Evolutionary conservation across 164 flowering plant genomes (phyloP), one percentile per base, ranked within the genome.

Genomic region (Hamamelis virginiana): DNA sequence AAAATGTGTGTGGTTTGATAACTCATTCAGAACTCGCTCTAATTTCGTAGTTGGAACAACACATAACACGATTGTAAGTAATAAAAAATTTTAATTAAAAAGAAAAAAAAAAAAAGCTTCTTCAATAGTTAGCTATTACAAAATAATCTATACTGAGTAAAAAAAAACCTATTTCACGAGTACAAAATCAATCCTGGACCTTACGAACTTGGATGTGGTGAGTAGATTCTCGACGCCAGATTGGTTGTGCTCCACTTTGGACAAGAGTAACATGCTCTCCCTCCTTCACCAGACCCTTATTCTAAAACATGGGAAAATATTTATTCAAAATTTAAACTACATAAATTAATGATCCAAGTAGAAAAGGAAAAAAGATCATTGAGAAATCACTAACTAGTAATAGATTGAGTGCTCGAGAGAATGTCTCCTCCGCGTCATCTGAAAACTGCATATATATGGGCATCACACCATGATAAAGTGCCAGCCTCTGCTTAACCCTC

Each of bases 171-270:
- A 46, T n/a, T 6, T 46, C 44, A 21, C 28, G 25, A 15, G 52
- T 51, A 48, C 56, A 51, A 74, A 59, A 72, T 85, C 82, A 84
- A 62, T 78, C 75, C 67, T 78, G 66, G 72, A 91, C 87, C 82
- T 82, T 83, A 23, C 97, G 89, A 21, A 92, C 98, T 86, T 91
- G 97, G 69, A 95, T 95, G 78, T 91, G 92, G 73, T 95, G 98
- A 22, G 90, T 83, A 65, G 98, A 92, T 65, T 95, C 90, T 65
- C 58, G 44, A 38, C 98, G 97, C 98, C 98, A 95, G 71, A 92
- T 95, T 46, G 98, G 94, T 69, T 92, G 97, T 2, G 87, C 83
- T 65, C 98, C 98, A 79, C 98, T 95, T 75, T 92, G 97, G 56
- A 92, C 97, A 72, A 95, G 88, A 33, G 97, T 89, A 19, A 92